Evolutionary conservation across 2,329 filamentous ascomycete species (phyloP).

Genomic region (Verticillium longisporum): DNA sequence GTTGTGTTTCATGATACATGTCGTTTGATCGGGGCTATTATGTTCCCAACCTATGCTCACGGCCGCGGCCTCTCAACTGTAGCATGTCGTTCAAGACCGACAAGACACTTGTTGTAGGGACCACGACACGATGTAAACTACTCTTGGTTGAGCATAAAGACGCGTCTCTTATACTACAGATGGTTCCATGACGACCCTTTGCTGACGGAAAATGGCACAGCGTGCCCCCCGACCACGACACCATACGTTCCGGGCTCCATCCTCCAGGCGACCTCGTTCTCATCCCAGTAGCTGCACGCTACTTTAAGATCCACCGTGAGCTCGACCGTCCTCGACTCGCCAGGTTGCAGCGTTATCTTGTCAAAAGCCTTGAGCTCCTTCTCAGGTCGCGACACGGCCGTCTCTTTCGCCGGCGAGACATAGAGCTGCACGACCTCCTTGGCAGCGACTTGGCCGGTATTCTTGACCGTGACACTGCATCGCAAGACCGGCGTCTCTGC

Average conservation of each 20-base stretch:
- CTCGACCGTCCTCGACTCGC: background rate
- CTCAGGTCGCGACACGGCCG: constrained; percentile 6
- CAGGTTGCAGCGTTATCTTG: constrained; percentile 4
- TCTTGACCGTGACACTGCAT: constrained; percentile 38
- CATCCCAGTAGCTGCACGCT: constrained; percentile 9
- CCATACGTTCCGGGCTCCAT: constrained; percentile 7
- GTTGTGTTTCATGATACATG: background rate
- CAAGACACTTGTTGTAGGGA: no score
- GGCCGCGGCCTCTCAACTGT: no score
- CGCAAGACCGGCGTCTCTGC: constrained; percentile 6
- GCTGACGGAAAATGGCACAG: constrained; percentile 1
- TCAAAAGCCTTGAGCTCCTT: constrained; percentile 12
- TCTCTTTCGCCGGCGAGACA: constrained; percentile 11
- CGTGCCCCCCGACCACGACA: constrained; percentile 3
- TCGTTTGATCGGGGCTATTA: no score
- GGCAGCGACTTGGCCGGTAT: constrained; percentile 16
- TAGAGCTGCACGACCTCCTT: constrained; percentile 22
- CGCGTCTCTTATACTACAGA: background rate
- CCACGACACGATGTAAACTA: no score
- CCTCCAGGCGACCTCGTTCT: constrained; percentile 4
- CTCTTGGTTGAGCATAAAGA: no score
- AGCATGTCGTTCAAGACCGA: no score
- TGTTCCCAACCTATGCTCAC: no score
- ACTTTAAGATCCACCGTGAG: constrained; percentile 5
- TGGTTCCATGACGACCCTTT: constrained; percentile 2